Evolutionary conservation across 768 basidiomycete species (phyloP), one percentile per base, ranked within the genome.

Genomic region (Gyrodon lividus): DNA sequence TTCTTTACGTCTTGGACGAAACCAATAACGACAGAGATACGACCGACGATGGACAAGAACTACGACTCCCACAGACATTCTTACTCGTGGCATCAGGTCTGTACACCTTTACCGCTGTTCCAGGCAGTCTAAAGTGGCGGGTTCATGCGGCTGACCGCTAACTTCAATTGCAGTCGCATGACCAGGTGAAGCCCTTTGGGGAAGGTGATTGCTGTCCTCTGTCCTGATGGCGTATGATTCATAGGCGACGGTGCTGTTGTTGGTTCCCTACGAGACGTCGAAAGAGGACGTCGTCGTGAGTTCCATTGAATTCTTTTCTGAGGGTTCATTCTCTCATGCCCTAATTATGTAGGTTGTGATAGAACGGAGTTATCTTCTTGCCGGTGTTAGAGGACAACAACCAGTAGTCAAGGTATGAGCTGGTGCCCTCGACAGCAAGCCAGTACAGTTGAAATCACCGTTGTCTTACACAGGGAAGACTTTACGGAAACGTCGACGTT

Each of bases 11-110:
- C 40, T 41, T 60, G n/a, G 42, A 51, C 49, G 38, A 45, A 49
- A 51, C 56, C n/a, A 48, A 54, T 30, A 40, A 56, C 35, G 52
- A 49, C 45, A 33, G 58, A 31, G 23, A 50, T 26, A 52, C 51
- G 31, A 48, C 43, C 30, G 46, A 43, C 38, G 53, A 59, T 58
- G 56, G 59, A 70, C 40, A 68, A 68, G 47, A 56, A 49, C 7
- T 57, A 60, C 52, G 63, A 67, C 10, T 57, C 53, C 45, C 68
- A 64, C 35, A 69, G 67, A 58, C 73, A 71, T 43, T 70, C 77
- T 17, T 92, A 92, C 61, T 89, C 89, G 57, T 92, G 89, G 89
- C 90, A 92, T 69, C 89, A 92, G 81, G 89, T 89, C 62, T 55
- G 79, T 67, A 45, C 52, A 5, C 20, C 41, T 5, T n/a, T 23